These are phyloP conservation scores for Nannizzia gypsea DNA, from an alignment of 2,329 filamentous ascomycete genomes.

Conservation along the genomic window DNA sequence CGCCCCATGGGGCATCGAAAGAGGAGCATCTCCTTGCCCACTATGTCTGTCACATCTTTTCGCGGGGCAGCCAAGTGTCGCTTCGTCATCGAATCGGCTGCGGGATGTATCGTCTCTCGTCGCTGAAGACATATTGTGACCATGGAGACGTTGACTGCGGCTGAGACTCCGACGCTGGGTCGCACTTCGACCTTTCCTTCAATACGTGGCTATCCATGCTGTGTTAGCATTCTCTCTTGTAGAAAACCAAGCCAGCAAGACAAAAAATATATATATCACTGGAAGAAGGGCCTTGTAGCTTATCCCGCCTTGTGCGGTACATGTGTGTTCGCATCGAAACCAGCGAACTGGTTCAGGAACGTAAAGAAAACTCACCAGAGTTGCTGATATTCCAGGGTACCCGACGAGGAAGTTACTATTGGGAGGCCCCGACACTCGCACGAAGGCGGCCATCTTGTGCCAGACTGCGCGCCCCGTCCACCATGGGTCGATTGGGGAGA, in stretches of 20 bases:
- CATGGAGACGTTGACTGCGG: conserved; percentile 79
- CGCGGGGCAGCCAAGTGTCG: conserved; percentile 81
- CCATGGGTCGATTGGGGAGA: conserved; percentile 10
- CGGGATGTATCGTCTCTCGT: conserved; percentile 90
- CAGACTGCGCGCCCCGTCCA: conserved; percentile 11
- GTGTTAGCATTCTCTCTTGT: conserved; percentile 14
- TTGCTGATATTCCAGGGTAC: conserved; percentile 95
- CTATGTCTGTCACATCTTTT: conserved; percentile 81
- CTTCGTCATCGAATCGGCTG: conserved; percentile 86
- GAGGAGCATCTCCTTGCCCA: conserved; percentile 88
- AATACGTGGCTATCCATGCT: conserved; percentile 64
- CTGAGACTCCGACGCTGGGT: conserved; percentile 70
- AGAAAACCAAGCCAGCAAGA: background rate
- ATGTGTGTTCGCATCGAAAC: background rate
- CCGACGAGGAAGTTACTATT: conserved; percentile 95
- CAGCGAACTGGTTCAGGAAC: conserved; percentile 7
- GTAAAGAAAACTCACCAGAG: conserved; percentile 59
- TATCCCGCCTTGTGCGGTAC: background rate
- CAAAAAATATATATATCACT: background rate
- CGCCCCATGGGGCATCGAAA: conserved; percentile 75
- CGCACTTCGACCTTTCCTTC: conserved; percentile 97
- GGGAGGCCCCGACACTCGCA: conserved; percentile 91
- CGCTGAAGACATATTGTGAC: conserved; percentile 90
- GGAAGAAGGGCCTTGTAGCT: background rate
- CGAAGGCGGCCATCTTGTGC: conserved; percentile 58